These are phyloP conservation scores for Nectriaceae sp. DNA, from an alignment of 2,329 filamentous ascomycete species.

Conservation along the genomic window DNA sequence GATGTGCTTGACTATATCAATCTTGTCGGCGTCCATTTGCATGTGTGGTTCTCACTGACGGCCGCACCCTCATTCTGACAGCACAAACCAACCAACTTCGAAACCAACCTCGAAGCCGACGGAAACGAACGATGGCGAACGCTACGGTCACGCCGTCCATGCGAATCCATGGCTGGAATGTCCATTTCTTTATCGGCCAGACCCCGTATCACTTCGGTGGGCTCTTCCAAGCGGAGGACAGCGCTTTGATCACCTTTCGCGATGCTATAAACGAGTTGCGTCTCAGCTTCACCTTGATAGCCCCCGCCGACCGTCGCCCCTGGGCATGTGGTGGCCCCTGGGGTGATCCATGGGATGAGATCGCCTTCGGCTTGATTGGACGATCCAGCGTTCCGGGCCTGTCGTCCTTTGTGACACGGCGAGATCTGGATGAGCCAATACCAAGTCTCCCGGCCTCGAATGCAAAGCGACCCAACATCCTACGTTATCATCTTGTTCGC, in stretches of 20 bases:
- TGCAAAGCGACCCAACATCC: not conserved
- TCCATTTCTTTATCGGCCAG: not conserved
- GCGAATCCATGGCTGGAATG: slow-evolving; percentile 2
- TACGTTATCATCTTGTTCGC: slow-evolving; percentile 5
- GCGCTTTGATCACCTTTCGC: slow-evolving; percentile 12
- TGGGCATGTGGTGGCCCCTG: no score
- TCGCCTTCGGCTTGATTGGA: slow-evolving; percentile 8
- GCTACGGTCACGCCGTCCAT: slow-evolving; percentile 1
- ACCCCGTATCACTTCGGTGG: slow-evolving; percentile 4
- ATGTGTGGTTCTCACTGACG: no score
- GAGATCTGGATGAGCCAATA: not conserved
- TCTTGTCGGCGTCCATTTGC: no score
- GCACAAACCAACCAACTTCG: no score
- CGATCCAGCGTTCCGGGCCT: not conserved
- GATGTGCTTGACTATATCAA: no score
- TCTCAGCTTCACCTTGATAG: slow-evolving; percentile 19
- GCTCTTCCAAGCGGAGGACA: not conserved
- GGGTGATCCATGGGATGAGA: slow-evolving; percentile 2
- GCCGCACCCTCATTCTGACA: no score
- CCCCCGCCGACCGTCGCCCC: no score
- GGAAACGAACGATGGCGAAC: slow-evolving; percentile 3
- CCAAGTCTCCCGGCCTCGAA: not conserved
- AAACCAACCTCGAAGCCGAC: no score
- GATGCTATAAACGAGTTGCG: slow-evolving; percentile 17
- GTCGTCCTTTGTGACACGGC: not conserved